Evolutionary conservation across 192 early-diverging fungal genomes (phyloP), one percentile per base, ranked within the genome.

Genomic region (Dissophora globulifera): DNA sequence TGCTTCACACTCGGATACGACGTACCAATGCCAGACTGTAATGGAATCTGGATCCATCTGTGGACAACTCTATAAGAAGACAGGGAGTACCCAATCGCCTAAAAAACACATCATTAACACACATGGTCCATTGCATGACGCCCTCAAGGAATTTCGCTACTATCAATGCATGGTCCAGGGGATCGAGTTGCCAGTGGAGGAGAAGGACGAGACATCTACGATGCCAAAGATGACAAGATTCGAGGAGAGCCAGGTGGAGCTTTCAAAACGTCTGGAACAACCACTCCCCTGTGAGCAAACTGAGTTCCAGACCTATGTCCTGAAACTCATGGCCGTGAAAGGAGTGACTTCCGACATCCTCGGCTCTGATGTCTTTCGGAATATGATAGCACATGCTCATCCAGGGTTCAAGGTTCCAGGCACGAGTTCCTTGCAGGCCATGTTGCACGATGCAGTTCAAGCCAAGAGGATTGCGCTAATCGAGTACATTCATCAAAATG

Each of bases 91-190:
- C 19, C 16, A 12, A 29, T 5, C 49, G n/a, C 47, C 48, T 27
- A 50, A 0, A 29, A 62, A 51, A 2, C 60, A 62, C 49, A 15
- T 50, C 31, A 11, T 41, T 15, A 27, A 40, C 47, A 4, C 10
- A 7, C 60, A 62, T 42, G 10, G 16, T 12, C 29, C 4, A 17
- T 9, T 51, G 25, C 8, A 40, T 17, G 33, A 38, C n/a, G 49
- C 49, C 45, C 35, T 51, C 46, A 23, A 25, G 16, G 32, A 62
- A 40, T 62, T 62, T 25, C 59, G 59, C 27, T 26, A 12, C 27
- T 62, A 62, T 20, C 59, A 62, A 31, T 50, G 47, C 45, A 38
- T 33, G 59, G n/a, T 50, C 22, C 29, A 10, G 46, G 60, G 60
- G 9, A 26, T 51, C 4, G 50, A 51, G 9, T 23, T n/a, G 17